A percentile compares a stretch with the other conserved stretches of the same genome.
Conservation (phyloP, 1,284 basidiomycete species). For the Lignosus rhinocerotis region DNA sequence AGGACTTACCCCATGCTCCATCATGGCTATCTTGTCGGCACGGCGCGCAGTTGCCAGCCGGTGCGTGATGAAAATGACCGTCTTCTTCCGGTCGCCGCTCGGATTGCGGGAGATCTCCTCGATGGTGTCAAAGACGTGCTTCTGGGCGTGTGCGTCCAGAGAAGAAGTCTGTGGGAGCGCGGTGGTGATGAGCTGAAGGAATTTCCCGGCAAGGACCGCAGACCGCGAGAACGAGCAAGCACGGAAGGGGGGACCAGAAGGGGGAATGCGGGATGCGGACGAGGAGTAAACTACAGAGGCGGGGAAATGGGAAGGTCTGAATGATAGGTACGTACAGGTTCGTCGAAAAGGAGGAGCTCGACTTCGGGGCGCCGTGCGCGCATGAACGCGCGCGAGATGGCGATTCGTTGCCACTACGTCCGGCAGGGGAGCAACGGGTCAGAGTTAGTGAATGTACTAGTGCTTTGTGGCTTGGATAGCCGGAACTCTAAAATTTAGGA, state of each 20-base stretch:
- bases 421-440: neutral
- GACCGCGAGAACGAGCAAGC: neutral
- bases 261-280: neutral
- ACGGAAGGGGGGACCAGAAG: neutral
- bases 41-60: slow-evolving; percentile 76
- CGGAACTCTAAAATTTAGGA: neutral
- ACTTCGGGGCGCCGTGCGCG: slow-evolving; percentile 71
- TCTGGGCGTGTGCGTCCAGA: slow-evolving; percentile 79
- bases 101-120: slow-evolving; percentile 58
- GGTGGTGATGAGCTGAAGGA: neutral
- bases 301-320: neutral
- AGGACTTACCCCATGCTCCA: slow-evolving; percentile 72
- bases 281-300: slow-evolving; percentile 9
- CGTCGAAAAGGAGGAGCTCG: slow-evolving; percentile 79
- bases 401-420: slow-evolving; percentile 80
- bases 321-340: slow-evolving; percentile 54
- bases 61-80: slow-evolving; percentile 84
- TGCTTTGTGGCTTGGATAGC: neutral
- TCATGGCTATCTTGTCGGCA: slow-evolving; percentile 83
- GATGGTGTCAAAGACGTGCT: slow-evolving; percentile 74
- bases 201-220: neutral
- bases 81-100: slow-evolving; percentile 59
- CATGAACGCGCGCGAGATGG: slow-evolving; percentile 83
- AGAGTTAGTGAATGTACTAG: neutral
- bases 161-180: slow-evolving; percentile 61